A percentile compares a stretch with the other conserved stretches of the same genome.
These are phyloP conservation scores for Nowakowskiella sp. DNA, from an alignment of 192 early-diverging fungal species.

Conservation along the genomic window DNA sequence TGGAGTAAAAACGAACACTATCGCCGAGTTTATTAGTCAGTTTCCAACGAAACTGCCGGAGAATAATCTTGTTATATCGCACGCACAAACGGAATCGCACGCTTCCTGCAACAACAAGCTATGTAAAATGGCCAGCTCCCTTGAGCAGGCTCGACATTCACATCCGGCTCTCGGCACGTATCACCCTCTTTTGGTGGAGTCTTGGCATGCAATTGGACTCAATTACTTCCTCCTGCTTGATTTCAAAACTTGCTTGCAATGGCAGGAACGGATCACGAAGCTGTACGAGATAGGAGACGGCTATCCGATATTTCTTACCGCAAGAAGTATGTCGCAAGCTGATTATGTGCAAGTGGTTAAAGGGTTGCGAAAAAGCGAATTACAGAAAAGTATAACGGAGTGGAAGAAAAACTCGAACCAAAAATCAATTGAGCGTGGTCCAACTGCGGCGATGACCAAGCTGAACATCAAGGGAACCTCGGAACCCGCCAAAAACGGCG, in stretches of 20 bases:
- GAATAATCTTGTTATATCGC: neutral
- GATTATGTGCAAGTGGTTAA: slow-evolving; percentile 30
- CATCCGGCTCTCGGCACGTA: slow-evolving; percentile 24
- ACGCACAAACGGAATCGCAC: neutral
- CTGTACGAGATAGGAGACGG: slow-evolving; percentile 22
- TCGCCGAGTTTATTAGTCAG: slow-evolving; percentile 1
- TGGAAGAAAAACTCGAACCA: too few relatives aligned
- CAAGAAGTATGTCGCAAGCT: slow-evolving; percentile 32
- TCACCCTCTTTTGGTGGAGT: slow-evolving; percentile 31
- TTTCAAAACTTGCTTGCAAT: slow-evolving; percentile 15
- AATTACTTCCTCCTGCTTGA: slow-evolving; percentile 30
- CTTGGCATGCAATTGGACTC: slow-evolving; percentile 31
- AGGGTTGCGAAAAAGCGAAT: slow-evolving; percentile 13
- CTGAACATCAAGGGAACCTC: neutral
- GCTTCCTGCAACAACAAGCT: neutral
- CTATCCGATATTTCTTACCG: slow-evolving; percentile 32
- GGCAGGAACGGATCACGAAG: slow-evolving; percentile 23
- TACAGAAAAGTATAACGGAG: too few relatives aligned
- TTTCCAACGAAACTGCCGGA: neutral
- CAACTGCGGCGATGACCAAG: neutral
- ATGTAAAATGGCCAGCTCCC: neutral
- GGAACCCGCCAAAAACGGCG: neutral
- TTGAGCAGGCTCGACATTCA: neutral
- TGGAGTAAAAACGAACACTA: too few relatives aligned
- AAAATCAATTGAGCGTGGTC: too few relatives aligned